Conservation (phyloP, 2,329 filamentous ascomycete genomes). For the Aureobasidium leucospermi region DNA sequence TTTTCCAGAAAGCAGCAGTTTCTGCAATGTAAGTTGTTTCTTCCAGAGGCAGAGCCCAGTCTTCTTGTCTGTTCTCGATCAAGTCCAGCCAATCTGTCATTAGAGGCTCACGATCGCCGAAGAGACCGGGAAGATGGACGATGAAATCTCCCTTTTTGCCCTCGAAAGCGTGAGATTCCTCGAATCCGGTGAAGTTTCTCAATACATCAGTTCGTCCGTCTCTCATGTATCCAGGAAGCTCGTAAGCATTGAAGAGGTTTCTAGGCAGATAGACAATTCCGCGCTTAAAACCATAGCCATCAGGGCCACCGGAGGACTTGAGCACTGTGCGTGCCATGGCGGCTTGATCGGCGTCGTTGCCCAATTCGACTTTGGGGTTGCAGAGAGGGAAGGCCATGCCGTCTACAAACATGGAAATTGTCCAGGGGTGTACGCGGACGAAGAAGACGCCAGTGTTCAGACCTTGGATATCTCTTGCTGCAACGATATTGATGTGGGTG, state of each 20-base stretch:
- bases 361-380: slow-evolving; percentile 16
- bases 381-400: slow-evolving; percentile 18
- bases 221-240: not conserved
- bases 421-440: slow-evolving; percentile 21
- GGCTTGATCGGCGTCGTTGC: slow-evolving; percentile 15
- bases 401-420: slow-evolving; percentile 17
- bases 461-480: slow-evolving; percentile 15
- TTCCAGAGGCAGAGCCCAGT: slow-evolving; percentile 12
- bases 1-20: slow-evolving; percentile 18
- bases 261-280: slow-evolving; percentile 10
- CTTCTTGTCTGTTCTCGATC: slow-evolving; percentile 1
- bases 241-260: slow-evolving; percentile 13
- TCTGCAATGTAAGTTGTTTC: slow-evolving; percentile 15
- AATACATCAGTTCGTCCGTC: not conserved
- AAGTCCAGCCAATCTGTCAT: slow-evolving; percentile 17
- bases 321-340: slow-evolving; percentile 12
- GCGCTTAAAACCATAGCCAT: not conserved
- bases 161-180: not conserved
- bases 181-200: slow-evolving; percentile 25
- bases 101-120: slow-evolving; percentile 14
- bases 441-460: slow-evolving; percentile 23
- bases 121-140: slow-evolving; percentile 17
- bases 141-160: slow-evolving; percentile 15
- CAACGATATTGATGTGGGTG: slow-evolving; percentile 21
- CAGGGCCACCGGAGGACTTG: not conserved